phyloP scores from a whole-genome alignment of 768 basidiomycete genomes.

The Podaxis mareebaensis region DNA sequence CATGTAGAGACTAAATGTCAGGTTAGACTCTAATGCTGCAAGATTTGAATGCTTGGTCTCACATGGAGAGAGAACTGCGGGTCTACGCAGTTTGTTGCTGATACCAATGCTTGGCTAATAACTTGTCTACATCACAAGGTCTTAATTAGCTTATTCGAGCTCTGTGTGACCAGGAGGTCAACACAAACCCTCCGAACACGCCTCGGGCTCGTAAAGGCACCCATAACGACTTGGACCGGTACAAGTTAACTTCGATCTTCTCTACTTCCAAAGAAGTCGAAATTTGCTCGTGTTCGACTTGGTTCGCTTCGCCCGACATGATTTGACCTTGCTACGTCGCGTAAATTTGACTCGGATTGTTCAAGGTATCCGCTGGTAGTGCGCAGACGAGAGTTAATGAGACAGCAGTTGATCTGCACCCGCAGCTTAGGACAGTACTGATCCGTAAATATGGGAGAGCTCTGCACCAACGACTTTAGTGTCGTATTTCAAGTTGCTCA shows the following conservation, averaged over 20 bases:
- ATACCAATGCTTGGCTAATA: conserved; percentile 82
- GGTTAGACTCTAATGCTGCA: neutral
- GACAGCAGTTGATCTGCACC: neutral
- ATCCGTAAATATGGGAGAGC: conserved; percentile 12
- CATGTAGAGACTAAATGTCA: conserved; percentile 62
- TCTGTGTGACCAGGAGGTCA: neutral
- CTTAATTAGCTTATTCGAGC: neutral
- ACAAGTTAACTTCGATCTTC: conserved; percentile 73
- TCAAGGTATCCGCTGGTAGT: neutral
- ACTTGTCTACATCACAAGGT: conserved; percentile 53
- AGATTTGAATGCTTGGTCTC: conserved; percentile 29
- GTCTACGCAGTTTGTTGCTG: conserved; percentile 75
- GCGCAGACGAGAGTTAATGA: neutral
- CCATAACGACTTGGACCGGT: conserved; percentile 74
- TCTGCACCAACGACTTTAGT: neutral
- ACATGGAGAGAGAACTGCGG: conserved; percentile 71
- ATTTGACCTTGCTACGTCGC: neutral
- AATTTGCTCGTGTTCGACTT: conserved; percentile 67
- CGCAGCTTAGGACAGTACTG: neutral
- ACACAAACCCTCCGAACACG: conserved; percentile 72
- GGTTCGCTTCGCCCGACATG: conserved; percentile 37
- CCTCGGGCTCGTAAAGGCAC: conserved; percentile 64
- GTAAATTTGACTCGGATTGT: neutral
- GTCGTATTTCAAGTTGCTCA: neutral
- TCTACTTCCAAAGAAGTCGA: conserved; percentile 79